Evolutionary conservation across 192 early-diverging fungal species (phyloP), one percentile per base, ranked within the genome.

Genomic region (Chytriomyces sp.): DNA sequence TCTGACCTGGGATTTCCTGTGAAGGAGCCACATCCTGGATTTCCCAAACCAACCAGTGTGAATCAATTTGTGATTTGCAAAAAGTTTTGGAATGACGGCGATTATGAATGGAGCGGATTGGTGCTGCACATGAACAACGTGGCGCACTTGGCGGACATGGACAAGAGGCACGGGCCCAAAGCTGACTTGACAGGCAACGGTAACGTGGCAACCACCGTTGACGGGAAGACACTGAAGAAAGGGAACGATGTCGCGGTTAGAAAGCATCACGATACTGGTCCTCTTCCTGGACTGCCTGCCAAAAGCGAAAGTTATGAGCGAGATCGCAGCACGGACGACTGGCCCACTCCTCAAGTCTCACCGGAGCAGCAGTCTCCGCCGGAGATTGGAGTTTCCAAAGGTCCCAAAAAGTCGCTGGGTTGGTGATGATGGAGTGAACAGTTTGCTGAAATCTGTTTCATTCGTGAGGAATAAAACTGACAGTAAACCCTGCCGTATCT

Each of bases 81-180:
- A 49, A 24, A 71, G 45, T 78, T 72, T 47, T 68, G 68, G 45
- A 7, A n/a, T 16, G 75, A 78, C 45, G 85, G 83, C 0, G 79
- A 72, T 48, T 86, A 84, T 64, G 84, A 86, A 66, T 87, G 82
- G 82, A 64, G 80, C 28, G 86, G 86, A 3, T 35, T 63, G 26
- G 45, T 87, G 20, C 75, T 13, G n/a, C 28, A 62, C 61, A 79
- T 81, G 82, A 87, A 87, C 57, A 64, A 77, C 69, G 82, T 87
- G 20, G 61, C 79, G 28, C 86, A 87, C 67, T 50, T 83, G 67
- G 83, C 84, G 1, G 76, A 61, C 26, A 62, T 80, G 74, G 66
- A 16, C 1, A 46, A 69, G 66, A 44, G 45, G 45, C 46, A 44
- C 35, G 57, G 76, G 61, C 20, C 11, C 48, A 49, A 67, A 20